Evolutionary conservation across 345 rosid genomes (phyloP).

Genomic region (Salix suchowensis): DNA sequence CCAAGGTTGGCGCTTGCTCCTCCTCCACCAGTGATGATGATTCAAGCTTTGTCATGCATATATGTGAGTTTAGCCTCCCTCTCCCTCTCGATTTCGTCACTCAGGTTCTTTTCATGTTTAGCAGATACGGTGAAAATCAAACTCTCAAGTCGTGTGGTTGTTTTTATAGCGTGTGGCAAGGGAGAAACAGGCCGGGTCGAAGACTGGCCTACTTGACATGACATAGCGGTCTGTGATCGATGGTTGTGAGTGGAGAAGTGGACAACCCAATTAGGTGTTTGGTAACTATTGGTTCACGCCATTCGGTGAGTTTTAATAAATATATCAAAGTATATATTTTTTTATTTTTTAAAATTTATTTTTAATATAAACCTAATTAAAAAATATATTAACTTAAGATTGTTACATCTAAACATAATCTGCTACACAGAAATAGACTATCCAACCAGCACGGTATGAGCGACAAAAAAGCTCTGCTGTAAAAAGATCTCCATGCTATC

Average conservation of each 20-base stretch:
- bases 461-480: too few relatives aligned
- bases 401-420: too few relatives aligned
- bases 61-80: not conserved
- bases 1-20: slow-evolving; percentile 5
- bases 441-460: too few relatives aligned
- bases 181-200: not conserved
- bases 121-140: not conserved
- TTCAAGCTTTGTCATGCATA: not conserved
- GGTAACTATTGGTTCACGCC: not conserved
- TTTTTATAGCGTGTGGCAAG: slow-evolving; percentile 2
- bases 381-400: too few relatives aligned
- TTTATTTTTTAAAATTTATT: too few relatives aligned
- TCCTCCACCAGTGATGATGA: slow-evolving; percentile 3
- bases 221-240: not conserved
- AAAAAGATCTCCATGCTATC: too few relatives aligned
- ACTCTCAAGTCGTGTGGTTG: not conserved
- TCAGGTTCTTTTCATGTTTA: not conserved
- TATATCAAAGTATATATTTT: too few relatives aligned
- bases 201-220: not conserved
- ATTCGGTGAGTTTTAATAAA: not conserved
- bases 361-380: too few relatives aligned
- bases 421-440: too few relatives aligned
- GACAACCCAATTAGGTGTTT: not conserved
- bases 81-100: not conserved
- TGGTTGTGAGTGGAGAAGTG: not conserved